Evolutionary conservation across 495 filamentous ascomycete genomes (phyloP).

Genomic region (Penicillium samsonianum): DNA sequence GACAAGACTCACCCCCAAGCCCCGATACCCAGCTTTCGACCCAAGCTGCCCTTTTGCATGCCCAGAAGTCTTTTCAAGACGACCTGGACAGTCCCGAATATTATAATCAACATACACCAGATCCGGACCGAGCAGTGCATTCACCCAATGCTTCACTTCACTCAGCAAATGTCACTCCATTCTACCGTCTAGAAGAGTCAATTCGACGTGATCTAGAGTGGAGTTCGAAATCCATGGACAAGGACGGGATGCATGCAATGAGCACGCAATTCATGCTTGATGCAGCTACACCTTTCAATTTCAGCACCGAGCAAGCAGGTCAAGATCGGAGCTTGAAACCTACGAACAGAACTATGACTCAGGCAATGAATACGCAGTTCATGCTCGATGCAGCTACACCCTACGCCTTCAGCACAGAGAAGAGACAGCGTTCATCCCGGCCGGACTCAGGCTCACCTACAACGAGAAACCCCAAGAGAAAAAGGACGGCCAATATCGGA

Average conservation of each 20-base stretch:
- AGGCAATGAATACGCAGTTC: conserved; percentile 50
- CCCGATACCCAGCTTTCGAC: conserved; percentile 48
- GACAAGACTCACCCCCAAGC: conserved; percentile 21
- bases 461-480: conserved; percentile 16
- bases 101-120: conserved; percentile 15
- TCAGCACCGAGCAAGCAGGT: conserved; percentile 34
- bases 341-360: conserved; percentile 21
- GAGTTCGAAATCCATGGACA: conserved; percentile 11
- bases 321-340: conserved; percentile 7
- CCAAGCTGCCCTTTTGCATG: conserved; percentile 50
- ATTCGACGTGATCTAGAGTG: conserved; percentile 4
- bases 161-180: conserved; percentile 40
- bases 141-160: conserved; percentile 19
- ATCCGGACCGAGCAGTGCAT: conserved; percentile 19
- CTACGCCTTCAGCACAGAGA: conserved; percentile 48
- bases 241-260: conserved; percentile 32
- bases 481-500: conserved; percentile 8
- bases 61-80: conserved; percentile 50
- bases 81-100: conserved; percentile 40
- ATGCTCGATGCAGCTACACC: conserved; percentile 53
- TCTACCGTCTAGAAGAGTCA: conserved; percentile 25
- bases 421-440: conserved; percentile 28
- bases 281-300: conserved; percentile 49
- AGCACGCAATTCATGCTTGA: conserved; percentile 56
- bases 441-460: conserved; percentile 15